Conservation (phyloP, 768 basidiomycete genomes). For the Dentipellis fragilis region DNA sequence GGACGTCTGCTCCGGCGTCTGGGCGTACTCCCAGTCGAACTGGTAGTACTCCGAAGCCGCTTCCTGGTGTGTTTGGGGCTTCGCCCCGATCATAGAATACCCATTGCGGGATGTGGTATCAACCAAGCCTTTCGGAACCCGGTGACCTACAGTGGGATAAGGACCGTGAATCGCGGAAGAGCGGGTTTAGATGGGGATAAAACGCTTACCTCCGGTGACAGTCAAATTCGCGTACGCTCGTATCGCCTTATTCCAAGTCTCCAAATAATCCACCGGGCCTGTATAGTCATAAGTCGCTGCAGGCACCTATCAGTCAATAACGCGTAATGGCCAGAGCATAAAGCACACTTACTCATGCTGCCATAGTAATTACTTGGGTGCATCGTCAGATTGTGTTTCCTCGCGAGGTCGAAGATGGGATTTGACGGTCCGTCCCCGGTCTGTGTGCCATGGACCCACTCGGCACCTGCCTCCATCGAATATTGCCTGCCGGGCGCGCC, state of each 20-base stretch:
- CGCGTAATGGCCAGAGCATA: slow-evolving; percentile 22
- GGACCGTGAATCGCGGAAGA: background rate
- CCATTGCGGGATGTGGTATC: slow-evolving; percentile 41
- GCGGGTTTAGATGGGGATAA: background rate
- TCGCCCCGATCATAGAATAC: slow-evolving; percentile 37
- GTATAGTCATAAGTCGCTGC: slow-evolving; percentile 40
- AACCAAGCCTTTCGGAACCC: slow-evolving; percentile 29
- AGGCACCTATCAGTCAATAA: background rate
- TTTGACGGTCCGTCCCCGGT: slow-evolving; percentile 36
- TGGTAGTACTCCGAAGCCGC: slow-evolving; percentile 47
- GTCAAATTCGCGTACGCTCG: slow-evolving; percentile 30
- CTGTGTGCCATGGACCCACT: slow-evolving; percentile 33
- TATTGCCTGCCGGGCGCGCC: slow-evolving; percentile 26
- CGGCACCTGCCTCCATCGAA: slow-evolving; percentile 33
- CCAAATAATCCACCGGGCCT: slow-evolving; percentile 39
- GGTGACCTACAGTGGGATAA: slow-evolving; percentile 22
- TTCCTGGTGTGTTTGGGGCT: slow-evolving; percentile 33
- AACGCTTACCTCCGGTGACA: slow-evolving; percentile 27
- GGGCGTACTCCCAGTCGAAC: slow-evolving; percentile 39
- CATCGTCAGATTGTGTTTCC: slow-evolving; percentile 38
- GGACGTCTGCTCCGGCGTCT: slow-evolving; percentile 49
- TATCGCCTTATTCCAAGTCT: slow-evolving; percentile 29
- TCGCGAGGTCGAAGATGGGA: slow-evolving; percentile 43
- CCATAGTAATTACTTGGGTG: slow-evolving; percentile 25
- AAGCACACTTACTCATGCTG: slow-evolving; percentile 16